phyloP scores from a whole-genome alignment of 768 basidiomycete species.

The Naganishia randhawae region DNA sequence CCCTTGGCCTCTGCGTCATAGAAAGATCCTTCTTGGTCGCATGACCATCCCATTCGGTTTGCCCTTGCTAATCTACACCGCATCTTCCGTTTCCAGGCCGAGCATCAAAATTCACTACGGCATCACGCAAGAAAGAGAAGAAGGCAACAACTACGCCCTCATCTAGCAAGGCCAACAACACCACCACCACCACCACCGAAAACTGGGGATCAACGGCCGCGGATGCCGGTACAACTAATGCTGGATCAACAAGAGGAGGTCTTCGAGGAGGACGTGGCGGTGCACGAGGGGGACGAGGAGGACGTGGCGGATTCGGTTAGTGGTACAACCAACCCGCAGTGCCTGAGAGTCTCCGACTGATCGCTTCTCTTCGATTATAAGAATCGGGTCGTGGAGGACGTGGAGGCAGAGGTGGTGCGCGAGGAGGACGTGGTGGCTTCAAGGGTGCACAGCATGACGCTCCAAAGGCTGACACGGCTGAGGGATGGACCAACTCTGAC shows the following conservation, averaged over 20 bases:
- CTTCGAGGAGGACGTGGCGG: conserved; percentile 48
- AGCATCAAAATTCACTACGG: conserved; percentile 50
- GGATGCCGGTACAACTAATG: neutral
- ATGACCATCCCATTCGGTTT: neutral
- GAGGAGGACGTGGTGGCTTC: conserved; percentile 49
- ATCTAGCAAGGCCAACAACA: conserved; percentile 33
- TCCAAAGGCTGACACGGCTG: conserved; percentile 10
- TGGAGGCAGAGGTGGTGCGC: conserved; percentile 47
- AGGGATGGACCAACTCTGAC: conserved; percentile 4
- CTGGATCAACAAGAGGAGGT: conserved; percentile 34
- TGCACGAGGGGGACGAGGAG: conserved; percentile 41
- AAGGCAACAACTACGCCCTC: conserved; percentile 33
- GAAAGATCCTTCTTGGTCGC: neutral
- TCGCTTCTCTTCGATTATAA: neutral
- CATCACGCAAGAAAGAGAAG: conserved; percentile 44
- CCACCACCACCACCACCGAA: conserved; percentile 44
- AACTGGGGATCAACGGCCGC: conserved; percentile 29
- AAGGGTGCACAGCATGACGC: conserved; percentile 27
- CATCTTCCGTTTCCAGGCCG: conserved; percentile 38
- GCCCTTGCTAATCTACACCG: neutral
- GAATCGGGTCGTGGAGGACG: conserved; percentile 43
- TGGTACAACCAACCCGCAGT: neutral
- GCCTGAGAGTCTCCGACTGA: neutral
- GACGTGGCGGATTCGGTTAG: conserved; percentile 35
- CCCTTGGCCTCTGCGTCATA: neutral